Percentiles rank a stretch among this genome's conserved stretches.
These are phyloP conservation scores for Exophiala aquamarina DNA, from an alignment of 2,329 filamentous ascomycete species.

Conservation along the genomic window DNA sequence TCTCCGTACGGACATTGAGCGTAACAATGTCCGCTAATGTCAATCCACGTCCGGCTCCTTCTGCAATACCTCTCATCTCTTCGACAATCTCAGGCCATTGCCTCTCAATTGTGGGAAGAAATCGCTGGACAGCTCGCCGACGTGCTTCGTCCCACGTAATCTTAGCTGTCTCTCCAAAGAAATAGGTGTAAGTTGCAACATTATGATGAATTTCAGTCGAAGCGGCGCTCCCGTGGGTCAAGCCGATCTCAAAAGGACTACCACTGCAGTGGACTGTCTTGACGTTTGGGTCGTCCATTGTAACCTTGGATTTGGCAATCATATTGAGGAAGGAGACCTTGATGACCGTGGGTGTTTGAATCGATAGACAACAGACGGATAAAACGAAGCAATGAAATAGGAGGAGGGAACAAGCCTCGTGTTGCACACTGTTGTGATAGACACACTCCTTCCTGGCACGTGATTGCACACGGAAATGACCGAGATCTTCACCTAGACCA, in stretches of 20 bases:
- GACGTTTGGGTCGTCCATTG: constrained; percentile 4
- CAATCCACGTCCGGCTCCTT: constrained; percentile 5
- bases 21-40: constrained; percentile 7
- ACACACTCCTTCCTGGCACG: too few relatives aligned
- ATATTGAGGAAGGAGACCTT: background rate
- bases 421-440: too few relatives aligned
- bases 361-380: too few relatives aligned
- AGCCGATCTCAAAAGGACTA: constrained; percentile 34
- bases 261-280: constrained; percentile 12
- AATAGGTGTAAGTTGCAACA: constrained; percentile 37
- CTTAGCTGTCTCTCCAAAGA: constrained; percentile 36
- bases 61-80: constrained; percentile 12
- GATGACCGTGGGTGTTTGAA: too few relatives aligned
- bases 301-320: background rate
- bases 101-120: constrained; percentile 5
- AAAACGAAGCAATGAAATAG: too few relatives aligned
- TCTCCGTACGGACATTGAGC: constrained; percentile 12
- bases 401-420: too few relatives aligned
- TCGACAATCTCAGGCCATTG: constrained; percentile 9
- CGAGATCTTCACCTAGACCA: too few relatives aligned
- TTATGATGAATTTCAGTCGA: constrained; percentile 33
- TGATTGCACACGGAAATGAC: too few relatives aligned
- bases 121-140: constrained; percentile 12
- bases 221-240: constrained; percentile 35
- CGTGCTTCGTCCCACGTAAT: constrained; percentile 34